Percentiles rank a stretch among this genome's conserved stretches.
These are phyloP conservation scores for Cladosporium sphaerospermum DNA, from an alignment of 2,329 filamentous ascomycete species.

Conservation along the genomic window DNA sequence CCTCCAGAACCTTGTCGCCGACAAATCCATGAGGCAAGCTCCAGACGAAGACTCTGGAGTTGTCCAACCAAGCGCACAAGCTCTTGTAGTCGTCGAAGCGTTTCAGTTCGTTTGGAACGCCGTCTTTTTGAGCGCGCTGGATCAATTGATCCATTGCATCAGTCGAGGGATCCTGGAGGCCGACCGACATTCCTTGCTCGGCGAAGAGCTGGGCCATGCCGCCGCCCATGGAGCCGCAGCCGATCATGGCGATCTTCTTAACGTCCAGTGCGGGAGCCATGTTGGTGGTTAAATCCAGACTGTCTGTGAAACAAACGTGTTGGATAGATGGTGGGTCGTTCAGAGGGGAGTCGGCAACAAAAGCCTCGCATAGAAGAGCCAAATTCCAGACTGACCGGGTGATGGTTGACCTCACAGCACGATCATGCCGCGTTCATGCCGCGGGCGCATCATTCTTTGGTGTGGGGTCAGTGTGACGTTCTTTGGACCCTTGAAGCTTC, in stretches of 20 bases:
- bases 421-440: not conserved
- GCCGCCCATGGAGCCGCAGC: slow-evolving; percentile 55
- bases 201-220: slow-evolving; percentile 55
- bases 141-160: slow-evolving; percentile 43
- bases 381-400: not conserved
- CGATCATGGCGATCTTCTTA: slow-evolving; percentile 49
- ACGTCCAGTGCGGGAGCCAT: slow-evolving; percentile 18
- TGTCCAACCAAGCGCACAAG: slow-evolving; percentile 44
- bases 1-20: slow-evolving; percentile 43
- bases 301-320: not conserved
- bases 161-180: slow-evolving; percentile 48
- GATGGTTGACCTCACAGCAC: not conserved
- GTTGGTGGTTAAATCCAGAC: not conserved
- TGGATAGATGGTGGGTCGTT: not conserved
- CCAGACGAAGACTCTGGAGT: slow-evolving; percentile 31
- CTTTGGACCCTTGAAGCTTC: not conserved
- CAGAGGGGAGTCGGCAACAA: not conserved
- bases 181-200: slow-evolving; percentile 50
- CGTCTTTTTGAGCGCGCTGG: slow-evolving; percentile 35
- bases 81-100: slow-evolving; percentile 44
- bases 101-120: slow-evolving; percentile 33
- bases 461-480: slow-evolving; percentile 6
- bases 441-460: not conserved
- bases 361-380: not conserved
- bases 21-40: slow-evolving; percentile 30